These are phyloP conservation scores for Pythium rhizo-oryzae DNA, from an alignment of 352 stramenopile species.

Conservation along the genomic window DNA sequence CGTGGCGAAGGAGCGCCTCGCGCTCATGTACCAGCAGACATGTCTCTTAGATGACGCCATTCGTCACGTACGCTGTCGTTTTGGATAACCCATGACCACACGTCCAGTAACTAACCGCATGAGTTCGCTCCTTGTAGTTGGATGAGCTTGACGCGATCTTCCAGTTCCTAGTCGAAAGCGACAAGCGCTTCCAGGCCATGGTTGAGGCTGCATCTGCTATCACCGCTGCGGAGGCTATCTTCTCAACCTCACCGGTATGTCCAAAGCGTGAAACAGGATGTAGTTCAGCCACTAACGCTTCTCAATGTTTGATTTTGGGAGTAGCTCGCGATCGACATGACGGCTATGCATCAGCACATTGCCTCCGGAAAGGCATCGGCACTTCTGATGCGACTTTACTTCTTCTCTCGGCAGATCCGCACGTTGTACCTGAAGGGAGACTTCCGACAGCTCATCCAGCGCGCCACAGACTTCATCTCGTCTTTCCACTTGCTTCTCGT, in stretches of 20 bases:
- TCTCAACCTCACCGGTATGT: constrained; percentile 64
- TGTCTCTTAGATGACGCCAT: constrained; percentile 83
- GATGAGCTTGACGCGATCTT: constrained; percentile 86
- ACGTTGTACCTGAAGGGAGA: constrained; percentile 75
- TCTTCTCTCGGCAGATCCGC: constrained; percentile 78
- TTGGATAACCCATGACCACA: constrained; percentile 3
- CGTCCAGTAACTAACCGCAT: no score
- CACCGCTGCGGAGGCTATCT: constrained; percentile 47
- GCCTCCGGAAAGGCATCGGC: constrained; percentile 52
- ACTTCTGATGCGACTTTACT: constrained; percentile 65
- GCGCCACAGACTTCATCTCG: constrained; percentile 57
- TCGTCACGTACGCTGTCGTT: constrained; percentile 51
- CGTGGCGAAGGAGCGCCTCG: constrained; percentile 74
- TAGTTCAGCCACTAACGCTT: no score
- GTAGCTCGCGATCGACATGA: constrained; percentile 68
- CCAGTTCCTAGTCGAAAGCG: constrained; percentile 26
- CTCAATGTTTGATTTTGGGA: neutral
- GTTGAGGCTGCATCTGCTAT: neutral
- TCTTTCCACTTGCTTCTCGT: constrained; percentile 47
- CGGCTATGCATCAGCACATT: constrained; percentile 52
- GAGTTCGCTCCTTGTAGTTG: constrained; percentile 34
- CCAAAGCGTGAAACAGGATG: no score
- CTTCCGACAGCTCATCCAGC: constrained; percentile 62
- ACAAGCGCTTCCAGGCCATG: constrained; percentile 20
- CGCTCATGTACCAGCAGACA: constrained; percentile 85